phyloP scores from a whole-genome alignment of 1,139 yeast species.

The Casaregolazyma lundiana region DNA sequence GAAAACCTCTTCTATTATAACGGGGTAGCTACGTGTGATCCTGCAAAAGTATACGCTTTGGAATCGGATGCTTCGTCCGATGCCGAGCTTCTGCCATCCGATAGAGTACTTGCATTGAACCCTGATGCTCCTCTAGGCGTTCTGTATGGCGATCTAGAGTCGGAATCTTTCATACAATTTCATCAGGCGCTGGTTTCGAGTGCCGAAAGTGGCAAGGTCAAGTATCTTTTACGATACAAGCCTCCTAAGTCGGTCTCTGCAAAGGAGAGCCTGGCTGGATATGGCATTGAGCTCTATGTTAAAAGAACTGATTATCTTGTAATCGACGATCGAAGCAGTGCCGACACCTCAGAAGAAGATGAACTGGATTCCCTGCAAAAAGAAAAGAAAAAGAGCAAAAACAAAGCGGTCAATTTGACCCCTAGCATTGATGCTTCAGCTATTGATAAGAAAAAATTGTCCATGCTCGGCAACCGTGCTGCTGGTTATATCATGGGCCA shows the following conservation, averaged over 20 bases:
- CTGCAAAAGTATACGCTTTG: constrained; percentile 65
- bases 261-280: constrained; percentile 49
- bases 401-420: constrained; percentile 16
- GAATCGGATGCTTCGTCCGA: constrained; percentile 37
- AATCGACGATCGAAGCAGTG: constrained; percentile 48
- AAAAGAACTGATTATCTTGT: constrained; percentile 62
- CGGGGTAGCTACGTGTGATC: constrained; percentile 54
- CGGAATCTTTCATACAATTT: constrained; percentile 49
- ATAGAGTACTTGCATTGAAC: constrained; percentile 53
- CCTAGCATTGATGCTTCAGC: constrained; percentile 20
- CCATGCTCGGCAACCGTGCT: constrained; percentile 32
- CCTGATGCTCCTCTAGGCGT: constrained; percentile 41
- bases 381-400: constrained; percentile 16
- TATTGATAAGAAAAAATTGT: constrained; percentile 26
- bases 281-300: constrained; percentile 58
- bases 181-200: constrained; percentile 56
- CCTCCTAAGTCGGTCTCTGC: constrained; percentile 29
- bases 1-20: constrained; percentile 49
- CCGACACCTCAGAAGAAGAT: constrained; percentile 16
- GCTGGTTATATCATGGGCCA: constrained; percentile 28
- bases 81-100: constrained; percentile 41
- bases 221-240: constrained; percentile 72
- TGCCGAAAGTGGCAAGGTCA: constrained; percentile 59
- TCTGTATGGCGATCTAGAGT: constrained; percentile 48
- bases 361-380: constrained; percentile 11